Percentiles rank a stretch among this genome's conserved stretches.
Evolutionary conservation across 352 stramenopile genomes (phyloP).

Genomic region (Pythium aristosporum): DNA sequence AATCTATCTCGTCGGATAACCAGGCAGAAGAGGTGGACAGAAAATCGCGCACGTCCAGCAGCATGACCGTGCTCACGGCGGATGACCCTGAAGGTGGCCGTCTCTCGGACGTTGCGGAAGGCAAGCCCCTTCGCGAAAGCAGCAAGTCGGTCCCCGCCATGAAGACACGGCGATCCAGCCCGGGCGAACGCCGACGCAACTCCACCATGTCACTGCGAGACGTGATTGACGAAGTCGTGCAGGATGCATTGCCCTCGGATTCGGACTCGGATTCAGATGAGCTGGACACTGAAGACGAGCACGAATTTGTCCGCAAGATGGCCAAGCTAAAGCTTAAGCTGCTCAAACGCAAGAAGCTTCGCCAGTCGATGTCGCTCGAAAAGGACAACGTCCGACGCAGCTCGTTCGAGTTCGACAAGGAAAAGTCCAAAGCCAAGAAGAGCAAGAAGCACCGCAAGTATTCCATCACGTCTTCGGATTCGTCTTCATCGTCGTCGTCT

Average conservation of each 20-base stretch:
- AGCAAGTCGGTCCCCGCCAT: constrained; percentile 3
- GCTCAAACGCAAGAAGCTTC: constrained; percentile 16
- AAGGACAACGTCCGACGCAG: neutral
- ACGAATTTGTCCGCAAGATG: constrained; percentile 26
- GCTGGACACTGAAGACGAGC: constrained; percentile 27
- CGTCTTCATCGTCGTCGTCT: constrained; percentile 16
- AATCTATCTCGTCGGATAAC: constrained; percentile 8
- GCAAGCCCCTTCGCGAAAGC: neutral
- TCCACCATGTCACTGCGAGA: constrained; percentile 22
- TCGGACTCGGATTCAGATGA: constrained; percentile 22
- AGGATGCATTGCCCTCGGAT: constrained; percentile 28
- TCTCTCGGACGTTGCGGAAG: neutral
- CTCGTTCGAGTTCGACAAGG: neutral
- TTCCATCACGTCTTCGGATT: constrained; percentile 10
- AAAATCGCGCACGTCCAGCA: constrained; percentile 12
- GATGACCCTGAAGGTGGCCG: neutral
- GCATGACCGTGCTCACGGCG: constrained; percentile 1
- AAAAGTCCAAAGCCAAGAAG: neutral
- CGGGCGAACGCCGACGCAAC: neutral
- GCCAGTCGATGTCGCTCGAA: constrained; percentile 3
- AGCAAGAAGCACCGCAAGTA: constrained; percentile 20
- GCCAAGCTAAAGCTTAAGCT: constrained; percentile 29
- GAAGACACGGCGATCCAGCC: neutral
- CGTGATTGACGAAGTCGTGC: constrained; percentile 25
- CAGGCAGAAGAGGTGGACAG: neutral